These are phyloP conservation scores for Micromonas pusilla DNA, from an alignment of 139 green algal species.

Conservation along the genomic window DNA sequence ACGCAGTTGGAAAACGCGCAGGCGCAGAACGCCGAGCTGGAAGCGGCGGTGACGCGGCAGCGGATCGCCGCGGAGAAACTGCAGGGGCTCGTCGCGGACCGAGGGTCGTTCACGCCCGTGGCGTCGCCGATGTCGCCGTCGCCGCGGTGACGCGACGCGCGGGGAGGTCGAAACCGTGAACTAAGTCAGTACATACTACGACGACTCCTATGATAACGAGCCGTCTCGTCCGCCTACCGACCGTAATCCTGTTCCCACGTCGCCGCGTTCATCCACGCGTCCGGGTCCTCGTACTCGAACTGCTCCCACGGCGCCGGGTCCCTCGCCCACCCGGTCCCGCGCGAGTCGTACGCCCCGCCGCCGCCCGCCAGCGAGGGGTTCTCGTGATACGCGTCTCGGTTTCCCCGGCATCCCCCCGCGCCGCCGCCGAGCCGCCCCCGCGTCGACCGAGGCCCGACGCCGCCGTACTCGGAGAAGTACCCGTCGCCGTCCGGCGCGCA, in stretches of 20 bases:
- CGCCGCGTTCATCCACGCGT: background rate
- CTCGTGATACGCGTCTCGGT: background rate
- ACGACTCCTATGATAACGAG: too few relatives aligned
- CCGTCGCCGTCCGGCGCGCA: too few relatives aligned
- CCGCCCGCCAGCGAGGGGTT: background rate
- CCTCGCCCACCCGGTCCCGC: background rate
- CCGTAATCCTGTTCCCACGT: background rate
- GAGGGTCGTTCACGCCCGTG: too few relatives aligned
- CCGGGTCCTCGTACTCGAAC: background rate
- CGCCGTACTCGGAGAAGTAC: too few relatives aligned
- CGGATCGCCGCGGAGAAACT: background rate
- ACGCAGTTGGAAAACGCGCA: conserved; percentile 4
- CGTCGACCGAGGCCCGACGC: too few relatives aligned
- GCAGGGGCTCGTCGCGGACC: background rate
- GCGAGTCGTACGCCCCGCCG: too few relatives aligned
- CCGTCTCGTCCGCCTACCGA: too few relatives aligned
- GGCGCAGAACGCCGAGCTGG: background rate
- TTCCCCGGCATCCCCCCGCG: background rate
- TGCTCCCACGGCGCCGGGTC: background rate
- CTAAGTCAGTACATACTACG: too few relatives aligned
- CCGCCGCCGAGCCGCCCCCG: too few relatives aligned
- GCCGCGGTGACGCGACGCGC: too few relatives aligned
- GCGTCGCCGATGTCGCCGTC: too few relatives aligned
- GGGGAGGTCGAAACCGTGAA: too few relatives aligned
- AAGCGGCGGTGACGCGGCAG: background rate